These are phyloP conservation scores for Arthrobotrys sinensis DNA, from an alignment of 2,329 filamentous ascomycete genomes.

Conservation along the genomic window DNA sequence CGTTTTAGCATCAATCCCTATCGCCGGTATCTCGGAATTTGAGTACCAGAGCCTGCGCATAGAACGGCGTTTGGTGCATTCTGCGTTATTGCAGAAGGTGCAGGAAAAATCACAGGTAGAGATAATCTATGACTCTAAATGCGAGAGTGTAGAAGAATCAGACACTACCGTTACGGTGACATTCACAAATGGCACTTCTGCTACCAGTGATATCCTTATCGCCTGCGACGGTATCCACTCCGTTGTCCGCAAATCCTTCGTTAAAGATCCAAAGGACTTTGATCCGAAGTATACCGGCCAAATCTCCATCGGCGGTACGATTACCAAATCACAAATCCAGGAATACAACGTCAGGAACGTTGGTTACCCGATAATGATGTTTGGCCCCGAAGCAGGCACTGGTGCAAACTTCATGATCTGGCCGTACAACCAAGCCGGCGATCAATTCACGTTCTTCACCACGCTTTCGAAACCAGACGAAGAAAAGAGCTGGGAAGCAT, in stretches of 20 bases:
- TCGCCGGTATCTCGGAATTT: constrained; percentile 70
- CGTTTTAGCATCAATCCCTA: constrained; percentile 69
- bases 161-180: constrained; percentile 60
- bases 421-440: constrained; percentile 42
- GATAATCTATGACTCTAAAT: constrained; percentile 62
- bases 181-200: constrained; percentile 64
- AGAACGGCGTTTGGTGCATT: constrained; percentile 64
- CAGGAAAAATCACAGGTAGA: constrained; percentile 45
- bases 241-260: constrained; percentile 62
- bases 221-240: constrained; percentile 67
- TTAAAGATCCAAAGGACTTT: constrained; percentile 41
- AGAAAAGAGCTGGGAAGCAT: constrained; percentile 42
- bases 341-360: constrained; percentile 33
- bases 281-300: constrained; percentile 41
- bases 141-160: constrained; percentile 28
- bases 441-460: constrained; percentile 49
- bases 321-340: constrained; percentile 37
- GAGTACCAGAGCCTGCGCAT: constrained; percentile 69
- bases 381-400: constrained; percentile 36
- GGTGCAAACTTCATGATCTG: constrained; percentile 53
- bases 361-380: constrained; percentile 51
- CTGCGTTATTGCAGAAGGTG: constrained; percentile 62
- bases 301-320: constrained; percentile 48
- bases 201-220: constrained; percentile 65
- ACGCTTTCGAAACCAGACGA: constrained; percentile 38